These are phyloP conservation scores for Aspergillus amoenus DNA, from an alignment of 2,329 filamentous ascomycete species.

Conservation along the genomic window DNA sequence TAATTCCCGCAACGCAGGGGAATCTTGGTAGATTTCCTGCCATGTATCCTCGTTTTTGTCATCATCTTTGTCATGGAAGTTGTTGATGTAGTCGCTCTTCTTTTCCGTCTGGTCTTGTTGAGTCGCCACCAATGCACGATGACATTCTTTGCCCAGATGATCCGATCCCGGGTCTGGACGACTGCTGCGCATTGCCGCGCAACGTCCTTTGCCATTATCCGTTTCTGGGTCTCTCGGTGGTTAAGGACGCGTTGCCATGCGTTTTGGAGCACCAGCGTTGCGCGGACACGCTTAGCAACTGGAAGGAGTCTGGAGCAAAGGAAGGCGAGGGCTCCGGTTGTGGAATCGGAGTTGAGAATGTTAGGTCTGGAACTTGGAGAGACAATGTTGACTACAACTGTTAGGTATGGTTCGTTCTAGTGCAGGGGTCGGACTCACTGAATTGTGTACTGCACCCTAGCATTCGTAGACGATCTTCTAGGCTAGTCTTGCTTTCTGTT, in stretches of 20 bases:
- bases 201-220: slow-evolving; percentile 24
- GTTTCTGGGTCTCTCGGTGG: slow-evolving; percentile 20
- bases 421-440: slow-evolving; percentile 29
- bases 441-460: slow-evolving; percentile 47
- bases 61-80: neutral
- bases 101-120: slow-evolving; percentile 19
- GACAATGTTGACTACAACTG: slow-evolving; percentile 46
- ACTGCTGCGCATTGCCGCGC: slow-evolving; percentile 46
- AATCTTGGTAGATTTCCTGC: neutral
- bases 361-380: slow-evolving; percentile 44
- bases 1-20: neutral
- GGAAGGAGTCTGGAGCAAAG: slow-evolving; percentile 59
- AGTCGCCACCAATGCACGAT: slow-evolving; percentile 38
- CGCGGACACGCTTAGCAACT: slow-evolving; percentile 49
- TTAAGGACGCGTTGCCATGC: slow-evolving; percentile 45
- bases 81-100: neutral
- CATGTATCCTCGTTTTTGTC: neutral
- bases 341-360: slow-evolving; percentile 56
- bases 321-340: slow-evolving; percentile 57
- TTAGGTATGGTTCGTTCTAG: neutral
- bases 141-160: slow-evolving; percentile 40
- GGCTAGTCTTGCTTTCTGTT: slow-evolving; percentile 7
- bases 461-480: slow-evolving; percentile 35
- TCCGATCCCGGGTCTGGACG: slow-evolving; percentile 43
- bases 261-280: slow-evolving; percentile 54